Conservation (phyloP, 2,329 filamentous ascomycete genomes). For the Trichoderma sp. region DNA sequence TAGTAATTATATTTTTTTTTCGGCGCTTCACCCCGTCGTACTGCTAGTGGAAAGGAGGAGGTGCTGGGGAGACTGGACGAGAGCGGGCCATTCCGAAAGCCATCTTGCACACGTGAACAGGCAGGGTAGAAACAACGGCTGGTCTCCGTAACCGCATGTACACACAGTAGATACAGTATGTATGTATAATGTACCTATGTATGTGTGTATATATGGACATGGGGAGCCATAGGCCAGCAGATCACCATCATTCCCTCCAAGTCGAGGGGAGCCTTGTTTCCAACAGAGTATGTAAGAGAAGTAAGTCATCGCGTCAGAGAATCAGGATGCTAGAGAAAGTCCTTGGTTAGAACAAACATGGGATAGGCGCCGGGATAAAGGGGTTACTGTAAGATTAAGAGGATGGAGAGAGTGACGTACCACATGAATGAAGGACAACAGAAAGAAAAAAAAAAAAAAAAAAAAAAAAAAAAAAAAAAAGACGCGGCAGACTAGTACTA, state of each 20-base stretch:
- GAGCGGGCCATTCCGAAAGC: constrained; percentile 14
- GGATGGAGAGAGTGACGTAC: constrained; percentile 9
- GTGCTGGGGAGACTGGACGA: not conserved
- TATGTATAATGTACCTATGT: not conserved
- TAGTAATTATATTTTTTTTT: not conserved
- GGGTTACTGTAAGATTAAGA: not conserved
- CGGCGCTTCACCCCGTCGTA: constrained; percentile 2
- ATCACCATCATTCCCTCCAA: not conserved
- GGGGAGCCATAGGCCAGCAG: not conserved
- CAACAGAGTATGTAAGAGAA: not conserved
- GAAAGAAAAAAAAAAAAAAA: not conserved
- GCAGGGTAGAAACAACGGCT: not conserved
- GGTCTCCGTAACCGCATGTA: not conserved
- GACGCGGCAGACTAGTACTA: not conserved
- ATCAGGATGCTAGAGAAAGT: not conserved
- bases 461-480: too few relatives aligned
- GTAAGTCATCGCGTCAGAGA: not conserved
- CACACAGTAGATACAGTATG: not conserved
- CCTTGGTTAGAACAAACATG: not conserved
- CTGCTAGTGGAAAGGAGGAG: constrained; percentile 16
- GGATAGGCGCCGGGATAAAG: not conserved
- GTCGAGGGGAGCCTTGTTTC: not conserved
- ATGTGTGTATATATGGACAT: not conserved
- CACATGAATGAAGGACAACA: not conserved
- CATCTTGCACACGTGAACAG: constrained; percentile 15